phyloP scores from a whole-genome alignment of 2,329 filamentous ascomycete genomes.

The Cercospora janseana region DNA sequence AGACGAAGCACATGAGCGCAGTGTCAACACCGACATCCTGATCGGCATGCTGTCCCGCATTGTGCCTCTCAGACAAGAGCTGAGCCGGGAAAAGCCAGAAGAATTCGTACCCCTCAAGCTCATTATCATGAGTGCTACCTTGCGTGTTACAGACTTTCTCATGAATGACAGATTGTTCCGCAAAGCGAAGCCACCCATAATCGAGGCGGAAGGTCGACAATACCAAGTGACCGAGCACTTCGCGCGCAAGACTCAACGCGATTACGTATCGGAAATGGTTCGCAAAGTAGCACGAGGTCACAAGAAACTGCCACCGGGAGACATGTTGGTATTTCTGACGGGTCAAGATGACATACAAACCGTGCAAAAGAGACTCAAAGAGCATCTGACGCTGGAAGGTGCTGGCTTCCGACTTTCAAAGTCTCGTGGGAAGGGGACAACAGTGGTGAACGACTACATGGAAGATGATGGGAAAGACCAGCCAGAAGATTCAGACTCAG shows the following conservation, averaged over 20 bases:
- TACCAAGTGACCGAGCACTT: conserved; percentile 90
- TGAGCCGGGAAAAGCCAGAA: conserved; percentile 68
- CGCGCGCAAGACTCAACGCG: conserved; percentile 72
- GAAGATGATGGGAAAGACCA: conserved; percentile 42
- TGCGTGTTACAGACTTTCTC: conserved; percentile 86
- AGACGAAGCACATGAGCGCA: conserved; percentile 95
- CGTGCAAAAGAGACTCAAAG: conserved; percentile 75
- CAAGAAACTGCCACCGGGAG: conserved; percentile 82
- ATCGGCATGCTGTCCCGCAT: conserved; percentile 95
- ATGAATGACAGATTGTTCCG: conserved; percentile 79
- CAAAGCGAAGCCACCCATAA: conserved; percentile 64
- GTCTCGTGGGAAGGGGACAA: not conserved
- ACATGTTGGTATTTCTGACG: conserved; percentile 90
- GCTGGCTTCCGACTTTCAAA: conserved; percentile 30
- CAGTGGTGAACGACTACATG: conserved; percentile 33
- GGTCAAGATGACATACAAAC: conserved; percentile 87
- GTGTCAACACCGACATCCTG: conserved; percentile 96
- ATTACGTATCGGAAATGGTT: conserved; percentile 89
- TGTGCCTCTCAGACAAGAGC: conserved; percentile 74
- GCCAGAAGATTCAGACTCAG: conserved; percentile 54
- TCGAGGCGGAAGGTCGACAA: conserved; percentile 89
- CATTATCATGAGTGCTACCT: conserved; percentile 96
- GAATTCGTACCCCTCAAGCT: conserved; percentile 77
- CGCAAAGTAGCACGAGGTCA: conserved; percentile 85
- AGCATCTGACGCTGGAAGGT: conserved; percentile 58